Base-by-base conservation (phyloP, 2,329 filamentous ascomycete genomes). In the Colletotrichum caudatum region DNA sequence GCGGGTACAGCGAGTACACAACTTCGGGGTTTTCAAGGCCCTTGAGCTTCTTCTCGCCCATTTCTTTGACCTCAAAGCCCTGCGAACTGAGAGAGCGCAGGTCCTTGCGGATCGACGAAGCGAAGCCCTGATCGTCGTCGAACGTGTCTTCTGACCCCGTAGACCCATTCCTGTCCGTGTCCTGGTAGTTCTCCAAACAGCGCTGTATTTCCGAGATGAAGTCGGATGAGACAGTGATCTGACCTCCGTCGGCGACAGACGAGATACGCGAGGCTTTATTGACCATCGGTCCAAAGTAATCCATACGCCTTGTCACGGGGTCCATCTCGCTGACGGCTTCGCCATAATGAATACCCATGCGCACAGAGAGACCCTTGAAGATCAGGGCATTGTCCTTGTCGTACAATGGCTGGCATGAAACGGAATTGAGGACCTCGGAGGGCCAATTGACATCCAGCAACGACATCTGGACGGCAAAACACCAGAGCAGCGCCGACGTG, bases 261-360 rank as follows among this genome's bases (percentile, higher is more conserved):
- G 94, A 96, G 75, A 99, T 97, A 83, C 96, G 93, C 20, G 96
- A 93, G 0, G 96, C 94, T 78, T 97, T 95, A 83, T 99, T 99
- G 78, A 99, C 96, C 94, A 99, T 99, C 18, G 96, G 96, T 0
- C 96, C 96, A 79, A 98, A 99, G 83, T 99, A 99, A 78, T 99
- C 96, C 96, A 99, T 99, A 74, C 96, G 94, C 69, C 95, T 92
- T 1, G 96, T 99, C 61, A 99, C 95, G 0, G 96, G 96, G 81
- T 99, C 96, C 60, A 92, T 93, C 81, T 99, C 96, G 79, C 94
- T 97, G 76, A 99, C 94, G 7, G 95, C 96, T 71, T 93, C 91
- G 75, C 96, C 96, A 89, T 93, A 99, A 81, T 99, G 96, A 72
- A 97, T 94, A 77, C 96, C 96, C 96, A 99, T 99, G 71, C 96